Conservation (phyloP, 1,139 yeast species). For the Yamadazyma blattariae region DNA sequence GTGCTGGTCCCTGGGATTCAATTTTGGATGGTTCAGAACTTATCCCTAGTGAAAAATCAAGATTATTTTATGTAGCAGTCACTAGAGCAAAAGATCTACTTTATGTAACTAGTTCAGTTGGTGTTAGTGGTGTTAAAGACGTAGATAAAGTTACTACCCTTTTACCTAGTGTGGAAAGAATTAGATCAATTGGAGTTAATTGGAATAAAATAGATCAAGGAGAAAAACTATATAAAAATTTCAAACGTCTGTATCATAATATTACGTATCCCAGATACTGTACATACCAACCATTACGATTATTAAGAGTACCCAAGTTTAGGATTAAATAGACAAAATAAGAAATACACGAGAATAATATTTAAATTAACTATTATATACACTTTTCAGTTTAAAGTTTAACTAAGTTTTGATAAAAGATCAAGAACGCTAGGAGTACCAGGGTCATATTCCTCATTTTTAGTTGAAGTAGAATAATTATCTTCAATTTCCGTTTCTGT, state of each 20-base stretch:
- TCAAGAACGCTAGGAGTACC: conserved; percentile 20
- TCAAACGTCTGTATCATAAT: conserved; percentile 1
- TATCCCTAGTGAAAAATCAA: conserved; percentile 16
- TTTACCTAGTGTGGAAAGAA: conserved; percentile 11
- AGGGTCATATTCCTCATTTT: conserved; percentile 21
- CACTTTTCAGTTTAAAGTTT: too few species aligned
- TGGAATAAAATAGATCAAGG: not conserved
- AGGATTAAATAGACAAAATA: too few species aligned
- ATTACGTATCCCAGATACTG: too few species aligned
- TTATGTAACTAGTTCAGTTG: conserved; percentile 26
- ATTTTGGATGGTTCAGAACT: conserved; percentile 5
- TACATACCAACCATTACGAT: too few species aligned
- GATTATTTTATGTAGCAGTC: conserved; percentile 59
- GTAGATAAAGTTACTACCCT: conserved; percentile 12
- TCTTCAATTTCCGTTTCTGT: not conserved
- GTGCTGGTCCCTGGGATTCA: conserved; percentile 18
- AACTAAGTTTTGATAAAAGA: conserved; percentile 30
- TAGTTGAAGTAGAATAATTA: not conserved
- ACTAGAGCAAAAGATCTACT: conserved; percentile 60
- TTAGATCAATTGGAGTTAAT: conserved; percentile 4
- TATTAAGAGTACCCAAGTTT: too few species aligned
- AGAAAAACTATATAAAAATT: not conserved
- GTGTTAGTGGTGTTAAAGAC: conserved; percentile 9
- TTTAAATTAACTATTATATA: too few species aligned
- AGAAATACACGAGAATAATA: too few species aligned